Evolutionary conservation across 1,139 yeast species (phyloP).

Genomic region (Candida sanyaensis): DNA sequence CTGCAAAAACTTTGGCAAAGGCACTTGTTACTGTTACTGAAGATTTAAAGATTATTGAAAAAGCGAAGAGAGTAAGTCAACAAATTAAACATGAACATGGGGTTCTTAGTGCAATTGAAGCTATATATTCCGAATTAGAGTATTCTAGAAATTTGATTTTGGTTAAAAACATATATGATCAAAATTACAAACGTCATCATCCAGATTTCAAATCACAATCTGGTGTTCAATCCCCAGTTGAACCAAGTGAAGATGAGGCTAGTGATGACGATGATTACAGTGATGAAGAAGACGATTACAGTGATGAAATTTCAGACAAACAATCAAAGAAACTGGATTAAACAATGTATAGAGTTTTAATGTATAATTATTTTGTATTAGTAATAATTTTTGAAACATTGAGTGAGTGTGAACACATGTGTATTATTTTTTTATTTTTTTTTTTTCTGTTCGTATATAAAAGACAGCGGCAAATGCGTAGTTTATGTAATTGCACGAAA

Average conservation of each 20-base stretch:
- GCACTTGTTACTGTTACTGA: slow-evolving; percentile 72
- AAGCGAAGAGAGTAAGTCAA: slow-evolving; percentile 63
- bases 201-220: slow-evolving; percentile 20
- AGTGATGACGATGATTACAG: slow-evolving; percentile 19
- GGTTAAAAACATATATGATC: slow-evolving; percentile 29
- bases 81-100: slow-evolving; percentile 74
- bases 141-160: slow-evolving; percentile 58
- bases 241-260: slow-evolving; percentile 14
- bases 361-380: not conserved
- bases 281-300: slow-evolving; percentile 14
- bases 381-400: not conserved
- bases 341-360: not conserved
- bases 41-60: slow-evolving; percentile 64
- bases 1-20: slow-evolving; percentile 58
- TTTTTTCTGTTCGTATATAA: no score
- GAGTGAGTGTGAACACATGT: not conserved
- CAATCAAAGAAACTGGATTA: not conserved
- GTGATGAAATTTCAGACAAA: not conserved
- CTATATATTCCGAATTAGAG: slow-evolving; percentile 76
- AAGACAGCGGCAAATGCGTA: not conserved
- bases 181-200: slow-evolving; percentile 22
- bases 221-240: slow-evolving; percentile 31
- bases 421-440: not conserved
- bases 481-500: slow-evolving; percentile 2
- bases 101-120: slow-evolving; percentile 71